phyloP scores from a whole-genome alignment of 768 basidiomycete species.

The Guyanaporus albipodus region DNA sequence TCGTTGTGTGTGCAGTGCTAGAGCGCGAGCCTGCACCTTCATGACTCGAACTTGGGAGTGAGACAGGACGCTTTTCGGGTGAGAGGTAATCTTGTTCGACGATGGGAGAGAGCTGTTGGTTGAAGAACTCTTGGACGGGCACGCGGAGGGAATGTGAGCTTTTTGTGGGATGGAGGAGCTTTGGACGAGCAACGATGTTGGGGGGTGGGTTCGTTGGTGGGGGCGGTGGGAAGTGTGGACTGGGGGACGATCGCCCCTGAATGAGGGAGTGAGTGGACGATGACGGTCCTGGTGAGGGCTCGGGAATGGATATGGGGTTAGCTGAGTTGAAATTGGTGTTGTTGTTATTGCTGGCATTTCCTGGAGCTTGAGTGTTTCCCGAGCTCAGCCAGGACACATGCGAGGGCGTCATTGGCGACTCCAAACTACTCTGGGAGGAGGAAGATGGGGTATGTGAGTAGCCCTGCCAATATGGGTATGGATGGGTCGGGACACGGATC shows the following conservation, averaged over 20 bases:
- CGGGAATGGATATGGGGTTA: neutral
- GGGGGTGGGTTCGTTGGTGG: conserved; percentile 31
- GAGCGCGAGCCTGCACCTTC: conserved; percentile 25
- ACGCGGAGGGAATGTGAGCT: conserved; percentile 44
- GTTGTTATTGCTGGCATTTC: conserved; percentile 6
- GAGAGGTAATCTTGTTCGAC: conserved; percentile 62
- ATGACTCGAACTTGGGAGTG: conserved; percentile 27
- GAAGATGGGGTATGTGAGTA: conserved; percentile 27
- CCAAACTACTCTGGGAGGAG: conserved; percentile 30
- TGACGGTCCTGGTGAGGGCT: conserved; percentile 5
- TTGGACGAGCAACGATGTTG: conserved; percentile 28
- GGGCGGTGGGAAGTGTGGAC: conserved; percentile 33
- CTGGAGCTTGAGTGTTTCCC: conserved; percentile 5
- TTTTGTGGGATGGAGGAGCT: conserved; percentile 29
- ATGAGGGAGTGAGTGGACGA: conserved; percentile 13
- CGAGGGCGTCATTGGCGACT: conserved; percentile 35
- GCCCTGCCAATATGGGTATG: conserved; percentile 35
- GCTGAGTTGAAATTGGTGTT: conserved; percentile 3
- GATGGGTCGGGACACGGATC: conserved; percentile 31
- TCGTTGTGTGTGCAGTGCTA: conserved; percentile 31
- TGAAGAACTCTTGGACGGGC: conserved; percentile 30
- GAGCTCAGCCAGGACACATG: conserved; percentile 37
- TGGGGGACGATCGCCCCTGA: conserved; percentile 25
- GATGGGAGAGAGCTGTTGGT: conserved; percentile 57
- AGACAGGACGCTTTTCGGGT: conserved; percentile 39